Percentiles rank a stretch among this genome's conserved stretches.
phyloP scores from a whole-genome alignment of 31 red algal species.

The Bonnemaisonia californica region DNA sequence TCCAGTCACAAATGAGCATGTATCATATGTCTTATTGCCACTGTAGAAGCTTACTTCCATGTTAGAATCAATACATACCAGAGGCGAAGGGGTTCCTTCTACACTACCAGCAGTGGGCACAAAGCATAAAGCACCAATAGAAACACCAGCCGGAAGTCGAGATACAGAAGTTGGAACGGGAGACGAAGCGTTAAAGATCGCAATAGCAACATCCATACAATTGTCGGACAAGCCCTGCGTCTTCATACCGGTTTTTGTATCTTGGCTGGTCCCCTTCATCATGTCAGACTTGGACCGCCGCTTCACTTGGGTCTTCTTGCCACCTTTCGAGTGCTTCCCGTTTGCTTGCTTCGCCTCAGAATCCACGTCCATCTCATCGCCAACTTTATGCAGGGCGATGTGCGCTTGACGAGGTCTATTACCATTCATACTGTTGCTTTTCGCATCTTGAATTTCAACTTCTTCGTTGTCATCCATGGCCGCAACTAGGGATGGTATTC shows the following conservation, averaged over 20 bases:
- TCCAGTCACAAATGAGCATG: constrained; percentile 13
- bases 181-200: constrained; percentile 38
- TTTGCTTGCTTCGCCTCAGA: background rate
- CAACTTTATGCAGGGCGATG: too few relatives aligned
- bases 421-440: too few relatives aligned
- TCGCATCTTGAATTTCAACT: too few relatives aligned
- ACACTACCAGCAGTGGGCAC: background rate
- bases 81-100: background rate
- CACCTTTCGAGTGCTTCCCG: background rate
- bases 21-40: constrained; percentile 3
- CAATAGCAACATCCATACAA: constrained; percentile 45
- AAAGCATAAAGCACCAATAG: constrained; percentile 32
- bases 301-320: background rate
- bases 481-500: constrained; percentile 22
- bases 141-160: constrained; percentile 35
- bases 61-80: constrained; percentile 50
- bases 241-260: background rate
- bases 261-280: background rate
- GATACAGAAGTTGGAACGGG: constrained; percentile 30
- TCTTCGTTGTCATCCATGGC: background rate
- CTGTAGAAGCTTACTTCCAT: constrained; percentile 26
- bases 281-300: background rate
- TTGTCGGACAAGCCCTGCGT: too few relatives aligned
- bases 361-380: background rate
- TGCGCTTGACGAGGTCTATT: too few relatives aligned